These are phyloP conservation scores for Lenwebbia sp. DNA, from an alignment of 345 rosid genomes.

Conservation along the genomic window DNA sequence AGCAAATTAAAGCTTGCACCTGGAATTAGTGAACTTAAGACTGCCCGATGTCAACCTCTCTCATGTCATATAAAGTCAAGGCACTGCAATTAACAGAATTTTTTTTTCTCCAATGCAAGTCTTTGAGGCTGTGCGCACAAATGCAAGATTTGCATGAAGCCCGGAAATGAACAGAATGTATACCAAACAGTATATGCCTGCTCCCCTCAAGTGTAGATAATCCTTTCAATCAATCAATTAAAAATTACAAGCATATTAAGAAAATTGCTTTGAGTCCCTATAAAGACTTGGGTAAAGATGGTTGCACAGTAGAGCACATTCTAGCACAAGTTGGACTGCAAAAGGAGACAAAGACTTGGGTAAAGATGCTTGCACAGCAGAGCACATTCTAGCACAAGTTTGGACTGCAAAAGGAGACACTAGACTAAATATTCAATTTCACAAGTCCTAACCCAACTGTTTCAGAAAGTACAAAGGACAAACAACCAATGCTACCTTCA, in stretches of 20 bases:
- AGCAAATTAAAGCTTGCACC: not conserved
- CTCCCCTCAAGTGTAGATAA: not conserved
- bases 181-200: not conserved
- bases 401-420: not conserved
- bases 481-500: constrained; percentile 37
- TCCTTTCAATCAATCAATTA: not conserved
- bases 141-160: not conserved
- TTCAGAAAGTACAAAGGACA: not conserved
- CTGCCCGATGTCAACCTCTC: not conserved
- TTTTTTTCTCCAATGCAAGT: not conserved
- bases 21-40: not conserved
- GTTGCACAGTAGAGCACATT: not conserved
- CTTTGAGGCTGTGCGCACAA: not conserved
- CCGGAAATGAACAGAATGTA: not conserved
- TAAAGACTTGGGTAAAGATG: not conserved
- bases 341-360: not conserved
- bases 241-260: not conserved
- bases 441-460: not conserved
- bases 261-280: not conserved
- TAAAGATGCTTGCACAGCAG: not conserved
- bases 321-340: not conserved
- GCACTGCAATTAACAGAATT: not conserved
- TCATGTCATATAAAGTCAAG: not conserved
- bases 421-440: not conserved
- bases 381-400: not conserved